Conservation (phyloP, 73 alveolate species). For the Paramecium caudatum region DNA sequence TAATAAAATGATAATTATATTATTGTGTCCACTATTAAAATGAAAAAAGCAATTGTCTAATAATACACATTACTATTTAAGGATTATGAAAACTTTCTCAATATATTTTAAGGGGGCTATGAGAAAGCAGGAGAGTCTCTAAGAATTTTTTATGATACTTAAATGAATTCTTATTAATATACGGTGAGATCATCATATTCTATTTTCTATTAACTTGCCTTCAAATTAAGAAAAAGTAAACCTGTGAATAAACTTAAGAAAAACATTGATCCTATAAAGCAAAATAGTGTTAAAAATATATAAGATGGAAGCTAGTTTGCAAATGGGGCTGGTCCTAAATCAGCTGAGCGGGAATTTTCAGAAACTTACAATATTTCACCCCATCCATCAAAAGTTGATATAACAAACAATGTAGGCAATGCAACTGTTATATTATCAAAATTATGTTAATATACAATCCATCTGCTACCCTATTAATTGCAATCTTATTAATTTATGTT, state of each 20-base stretch:
- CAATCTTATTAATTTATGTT: slow-evolving; percentile 25
- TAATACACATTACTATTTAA: neutral
- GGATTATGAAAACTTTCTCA: slow-evolving; percentile 5
- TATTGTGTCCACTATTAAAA: neutral
- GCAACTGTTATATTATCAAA: slow-evolving; percentile 31
- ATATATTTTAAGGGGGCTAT: neutral
- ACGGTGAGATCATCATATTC: slow-evolving; percentile 26
- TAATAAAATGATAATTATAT: slow-evolving; percentile 49
- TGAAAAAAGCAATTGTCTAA: neutral
- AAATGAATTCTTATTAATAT: slow-evolving; percentile 11
- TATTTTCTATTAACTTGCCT: slow-evolving; percentile 23
- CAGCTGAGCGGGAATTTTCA: slow-evolving; percentile 11
- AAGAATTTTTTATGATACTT: neutral
- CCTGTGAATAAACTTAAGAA: slow-evolving; percentile 57
- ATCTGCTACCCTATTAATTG: neutral
- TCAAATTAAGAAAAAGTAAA: neutral
- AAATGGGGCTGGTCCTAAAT: slow-evolving; percentile 34
- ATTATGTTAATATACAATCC: slow-evolving; percentile 56
- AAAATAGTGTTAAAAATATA: neutral
- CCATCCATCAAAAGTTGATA: slow-evolving; percentile 63
- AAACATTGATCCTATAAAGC: slow-evolving; percentile 60
- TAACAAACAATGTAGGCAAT: slow-evolving; percentile 49
- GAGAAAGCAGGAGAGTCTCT: slow-evolving; percentile 41
- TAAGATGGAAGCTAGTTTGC: neutral
- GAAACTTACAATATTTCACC: slow-evolving; percentile 55